A percentile compares a stretch with the other conserved stretches of the same genome.
Evolutionary conservation across 2,329 filamentous ascomycete genomes (phyloP).

Genomic region (Diplocarpon mali): DNA sequence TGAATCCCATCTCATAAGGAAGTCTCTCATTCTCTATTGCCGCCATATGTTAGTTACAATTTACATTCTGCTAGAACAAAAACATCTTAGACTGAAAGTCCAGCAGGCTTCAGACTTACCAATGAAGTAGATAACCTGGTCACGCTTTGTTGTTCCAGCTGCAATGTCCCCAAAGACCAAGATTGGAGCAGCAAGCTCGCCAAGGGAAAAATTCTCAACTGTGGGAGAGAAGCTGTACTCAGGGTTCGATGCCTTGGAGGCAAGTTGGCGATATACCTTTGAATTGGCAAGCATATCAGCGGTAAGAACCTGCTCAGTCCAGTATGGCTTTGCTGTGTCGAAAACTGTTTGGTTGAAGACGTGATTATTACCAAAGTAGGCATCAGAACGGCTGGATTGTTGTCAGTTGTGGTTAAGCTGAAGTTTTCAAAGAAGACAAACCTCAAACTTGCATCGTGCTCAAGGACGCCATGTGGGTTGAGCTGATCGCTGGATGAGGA

Average conservation of each 20-base stretch:
- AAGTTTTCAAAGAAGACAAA: constrained; percentile 1
- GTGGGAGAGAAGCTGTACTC: constrained; percentile 34
- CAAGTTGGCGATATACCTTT: constrained; percentile 34
- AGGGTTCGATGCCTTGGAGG: constrained; percentile 37
- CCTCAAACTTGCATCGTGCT: constrained; percentile 39
- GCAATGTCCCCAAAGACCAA: constrained; percentile 37
- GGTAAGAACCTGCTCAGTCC: constrained; percentile 32
- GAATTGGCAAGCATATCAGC: constrained; percentile 34
- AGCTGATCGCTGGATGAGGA: constrained; percentile 28
- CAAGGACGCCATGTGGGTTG: constrained; percentile 36
- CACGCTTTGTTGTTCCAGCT: constrained; percentile 30
- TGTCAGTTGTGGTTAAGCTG: too few relatives aligned
- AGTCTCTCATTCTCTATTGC: constrained; percentile 32
- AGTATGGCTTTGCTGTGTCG: constrained; percentile 34
- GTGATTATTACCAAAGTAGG: constrained; percentile 39
- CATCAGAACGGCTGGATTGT: constrained; percentile 35
- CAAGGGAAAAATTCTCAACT: constrained; percentile 36
- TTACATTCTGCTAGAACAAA: too few relatives aligned
- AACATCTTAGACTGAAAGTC: not conserved
- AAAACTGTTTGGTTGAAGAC: constrained; percentile 43
- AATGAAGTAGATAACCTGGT: constrained; percentile 36
- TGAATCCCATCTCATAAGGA: constrained; percentile 33
- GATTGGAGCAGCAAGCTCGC: constrained; percentile 40
- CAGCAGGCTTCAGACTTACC: constrained; percentile 26
- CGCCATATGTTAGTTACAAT: not conserved